These are phyloP conservation scores for Colletotrichum sp. DNA, from an alignment of 2,329 filamentous ascomycete genomes.

Conservation along the genomic window DNA sequence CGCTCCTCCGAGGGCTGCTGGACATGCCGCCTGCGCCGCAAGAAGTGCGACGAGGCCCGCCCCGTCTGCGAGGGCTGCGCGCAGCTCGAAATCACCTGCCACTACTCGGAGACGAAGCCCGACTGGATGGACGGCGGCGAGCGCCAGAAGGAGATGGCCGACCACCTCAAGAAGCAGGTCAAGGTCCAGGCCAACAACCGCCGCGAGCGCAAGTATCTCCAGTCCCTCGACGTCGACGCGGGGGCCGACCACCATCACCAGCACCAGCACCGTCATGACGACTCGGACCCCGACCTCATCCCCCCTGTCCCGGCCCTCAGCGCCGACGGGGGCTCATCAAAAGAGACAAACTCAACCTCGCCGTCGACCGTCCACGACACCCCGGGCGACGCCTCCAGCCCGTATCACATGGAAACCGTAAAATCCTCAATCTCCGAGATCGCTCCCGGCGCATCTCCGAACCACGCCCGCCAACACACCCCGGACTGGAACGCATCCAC, in stretches of 20 bases:
- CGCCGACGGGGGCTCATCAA: slow-evolving; percentile 7
- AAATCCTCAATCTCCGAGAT: slow-evolving; percentile 21
- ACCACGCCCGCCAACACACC: not conserved
- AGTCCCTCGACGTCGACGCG: slow-evolving; percentile 35
- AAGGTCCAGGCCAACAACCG: slow-evolving; percentile 26
- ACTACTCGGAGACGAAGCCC: slow-evolving; percentile 57
- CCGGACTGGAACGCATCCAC: slow-evolving; percentile 1
- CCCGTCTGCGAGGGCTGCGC: slow-evolving; percentile 58
- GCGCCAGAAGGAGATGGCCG: slow-evolving; percentile 27
- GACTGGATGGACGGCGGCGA: slow-evolving; percentile 59
- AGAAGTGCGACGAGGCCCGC: slow-evolving; percentile 63
- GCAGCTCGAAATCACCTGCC: slow-evolving; percentile 60
- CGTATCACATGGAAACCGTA: slow-evolving; percentile 18
- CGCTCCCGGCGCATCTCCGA: not conserved
- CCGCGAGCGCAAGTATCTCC: slow-evolving; percentile 52
- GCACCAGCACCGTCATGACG: not conserved
- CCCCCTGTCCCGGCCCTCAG: slow-evolving; percentile 11
- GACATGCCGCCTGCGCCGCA: slow-evolving; percentile 66
- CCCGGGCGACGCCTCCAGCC: slow-evolving; percentile 9
- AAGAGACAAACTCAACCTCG: slow-evolving; percentile 3
- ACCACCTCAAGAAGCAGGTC: slow-evolving; percentile 27
- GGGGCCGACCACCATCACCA: too few relatives aligned
- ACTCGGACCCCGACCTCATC: slow-evolving; percentile 4
- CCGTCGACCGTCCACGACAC: slow-evolving; percentile 19
- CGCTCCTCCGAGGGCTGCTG: slow-evolving; percentile 59